Base-by-base conservation (phyloP, 495 filamentous ascomycete species). In the Cairneyella variabilis region DNA sequence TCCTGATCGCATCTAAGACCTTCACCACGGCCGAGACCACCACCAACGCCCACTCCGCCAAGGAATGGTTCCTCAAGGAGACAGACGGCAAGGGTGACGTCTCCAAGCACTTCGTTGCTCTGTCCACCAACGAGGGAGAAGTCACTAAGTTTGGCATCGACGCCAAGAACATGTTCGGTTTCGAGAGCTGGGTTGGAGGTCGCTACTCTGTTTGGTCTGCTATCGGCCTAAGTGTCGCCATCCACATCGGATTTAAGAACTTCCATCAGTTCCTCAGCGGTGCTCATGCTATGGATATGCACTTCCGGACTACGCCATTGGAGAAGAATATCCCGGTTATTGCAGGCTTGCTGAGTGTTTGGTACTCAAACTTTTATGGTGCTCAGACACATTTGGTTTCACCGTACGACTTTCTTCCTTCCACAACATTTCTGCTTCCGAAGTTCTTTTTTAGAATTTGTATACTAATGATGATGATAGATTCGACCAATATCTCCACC, bases 101-200 rank as follows among this genome's bases (percentile, higher is more conserved):
- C 60, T 89, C 93, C 54, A 97, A 97, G 82, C 93, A 98, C 77
- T 98, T 98, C 61, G 93, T 97, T 32, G 95, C 95, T 41, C 84
- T 98, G 46, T 97, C 95, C 27, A 98, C 95, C 64, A 98, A 98
- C 74, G 86, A 91, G 71, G 69, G 75, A 32, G 91, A 97, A 77
- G 93, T 98, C 58, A 90, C 86, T 67, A 97, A 97, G 76, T 97
- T 98, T 61, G 93, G 93, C 56, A 98, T 98, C 70, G 90, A 96
- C 72, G 84, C 82, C 64, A 87, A 88, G 76, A 98, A 98, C 78
- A 98, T 98, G 95, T 98, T 98, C 61, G 90, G 89, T 61, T 98
- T 98, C 69, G 89, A 89, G 69, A 91, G 86, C 69, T 98, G 93
- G 93, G 93, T 98, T 51, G 93, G 93, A 70, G 93, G 93, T 50